Base-by-base conservation (phyloP, 495 filamentous ascomycete genomes). In the Jackrogersella multiformis region DNA sequence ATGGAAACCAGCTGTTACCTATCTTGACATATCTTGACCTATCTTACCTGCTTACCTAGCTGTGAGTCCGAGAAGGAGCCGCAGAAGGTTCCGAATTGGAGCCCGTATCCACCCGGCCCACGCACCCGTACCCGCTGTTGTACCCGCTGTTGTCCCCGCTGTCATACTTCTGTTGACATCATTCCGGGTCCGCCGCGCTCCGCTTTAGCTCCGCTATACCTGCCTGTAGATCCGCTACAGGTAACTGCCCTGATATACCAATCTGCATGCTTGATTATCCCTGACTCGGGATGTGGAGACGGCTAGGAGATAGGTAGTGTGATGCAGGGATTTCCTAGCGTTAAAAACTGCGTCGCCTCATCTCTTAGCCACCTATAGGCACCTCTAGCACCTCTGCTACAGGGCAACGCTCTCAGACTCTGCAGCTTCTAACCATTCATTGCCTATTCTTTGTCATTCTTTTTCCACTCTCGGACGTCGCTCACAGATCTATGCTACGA, bases 31-130 rank as follows among this genome's bases (percentile, higher is more conserved):
- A n/a, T n/a, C n/a, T n/a, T n/a, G n/a, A n/a, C n/a, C n/a, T n/a
- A n/a, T n/a, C n/a, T n/a, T n/a, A n/a, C n/a, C n/a, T n/a, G n/a
- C n/a, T n/a, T n/a, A n/a, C n/a, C n/a, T n/a, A 64, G 32, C 24
- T 49, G 48, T 59, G 38, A 55, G 35, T 45, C 63, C 68, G 68
- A 67, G 52, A 64, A 67, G 68, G 63, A 71, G 68, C 68, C 68
- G 68, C 63, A 67, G 44, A 62, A 63, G 56, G 46, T 49, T 34
- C 62, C 62, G 68, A 64, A 70, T 39, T 67, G 68, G 53, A 71
- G 52, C 35, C 61, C 61, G 44, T 58, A 38, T 35, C 63, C 68
- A 66, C 62, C 21, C 53, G 63, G 53, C 30, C 54, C 46, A 59
- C 68, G 32, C 26, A 58, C 63, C 24, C 46, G 57, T 70, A 66